Percentiles rank a stretch among this genome's conserved stretches.
Conservation (phyloP, 2,329 filamentous ascomycete species). For the Incumbomyces delicatus region DNA sequence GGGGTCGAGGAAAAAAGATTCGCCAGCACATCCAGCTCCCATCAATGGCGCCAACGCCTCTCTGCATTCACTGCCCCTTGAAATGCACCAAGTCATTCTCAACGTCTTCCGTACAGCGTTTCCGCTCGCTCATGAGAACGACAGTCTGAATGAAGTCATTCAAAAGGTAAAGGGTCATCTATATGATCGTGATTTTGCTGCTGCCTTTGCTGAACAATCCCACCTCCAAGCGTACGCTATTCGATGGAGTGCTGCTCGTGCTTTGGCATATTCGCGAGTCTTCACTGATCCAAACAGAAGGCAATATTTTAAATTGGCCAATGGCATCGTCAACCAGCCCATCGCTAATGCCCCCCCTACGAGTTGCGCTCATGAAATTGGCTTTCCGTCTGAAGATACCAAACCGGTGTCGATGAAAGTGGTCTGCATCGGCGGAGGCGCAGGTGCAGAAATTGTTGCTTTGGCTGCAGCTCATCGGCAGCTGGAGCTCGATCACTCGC, state of each 20-base stretch:
- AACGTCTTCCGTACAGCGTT: constrained; percentile 64
- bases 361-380: background rate
- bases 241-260: constrained; percentile 80
- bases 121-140: constrained; percentile 37
- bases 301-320: background rate
- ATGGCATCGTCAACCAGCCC: background rate
- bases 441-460: constrained; percentile 58
- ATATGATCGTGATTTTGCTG: constrained; percentile 72
- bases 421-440: constrained; percentile 55
- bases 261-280: constrained; percentile 67
- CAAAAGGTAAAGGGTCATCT: constrained; percentile 80
- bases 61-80: constrained; percentile 31
- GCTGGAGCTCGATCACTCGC: constrained; percentile 1
- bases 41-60: background rate
- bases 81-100: constrained; percentile 60
- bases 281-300: constrained; percentile 27
- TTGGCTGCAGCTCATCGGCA: constrained; percentile 34
- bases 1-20: background rate
- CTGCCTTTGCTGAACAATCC: constrained; percentile 63
- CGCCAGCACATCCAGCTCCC: too few species aligned
- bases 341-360: background rate
- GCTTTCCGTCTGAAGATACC: background rate
- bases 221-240: constrained; percentile 75
- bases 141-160: constrained; percentile 46
- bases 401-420: constrained; percentile 26